A percentile compares a stretch with the other conserved stretches of the same genome.
Conservation (phyloP, 2,329 filamentous ascomycete genomes). For the Aureobasidium mangrovei region DNA sequence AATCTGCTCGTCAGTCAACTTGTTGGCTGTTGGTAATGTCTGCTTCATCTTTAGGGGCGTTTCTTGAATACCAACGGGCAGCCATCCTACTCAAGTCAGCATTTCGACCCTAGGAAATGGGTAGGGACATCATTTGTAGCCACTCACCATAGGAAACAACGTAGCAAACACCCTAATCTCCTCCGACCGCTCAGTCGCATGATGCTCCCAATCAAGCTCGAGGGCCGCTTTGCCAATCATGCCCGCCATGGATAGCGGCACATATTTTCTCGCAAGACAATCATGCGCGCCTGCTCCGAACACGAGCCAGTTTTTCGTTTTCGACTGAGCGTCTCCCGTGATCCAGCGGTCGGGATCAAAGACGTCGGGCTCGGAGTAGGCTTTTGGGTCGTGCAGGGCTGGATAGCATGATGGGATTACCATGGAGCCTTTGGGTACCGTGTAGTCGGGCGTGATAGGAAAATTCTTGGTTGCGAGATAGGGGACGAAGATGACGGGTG, state of each 20-base stretch:
- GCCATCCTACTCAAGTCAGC: no score
- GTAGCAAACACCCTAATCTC: constrained; percentile 97
- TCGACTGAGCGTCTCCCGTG: constrained; percentile 75
- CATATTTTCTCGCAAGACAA: constrained; percentile 60
- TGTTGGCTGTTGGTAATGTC: no score
- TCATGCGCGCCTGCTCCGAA: constrained; percentile 95
- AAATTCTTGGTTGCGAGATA: constrained; percentile 83
- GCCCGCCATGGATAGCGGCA: constrained; percentile 3
- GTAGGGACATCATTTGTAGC: no score
- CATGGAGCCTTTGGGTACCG: constrained; percentile 93
- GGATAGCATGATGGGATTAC: constrained; percentile 85
- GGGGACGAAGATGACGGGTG: constrained; percentile 48
- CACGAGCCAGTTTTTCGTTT: constrained; percentile 95
- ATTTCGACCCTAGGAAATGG: no score
- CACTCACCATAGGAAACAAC: constrained; percentile 84
- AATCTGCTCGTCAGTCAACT: no score
- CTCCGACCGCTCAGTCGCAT: constrained; percentile 75
- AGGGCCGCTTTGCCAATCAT: constrained; percentile 32
- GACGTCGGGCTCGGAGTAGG: constrained; percentile 78
- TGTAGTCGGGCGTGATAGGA: constrained; percentile 72
- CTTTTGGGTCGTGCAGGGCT: constrained; percentile 82
- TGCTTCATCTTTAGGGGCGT: no score
- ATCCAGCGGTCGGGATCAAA: constrained; percentile 92
- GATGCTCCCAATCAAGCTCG: constrained; percentile 80
- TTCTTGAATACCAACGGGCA: no score